These are phyloP conservation scores for Lepidium africanum DNA, from an alignment of 345 rosid genomes.

Conservation along the genomic window DNA sequence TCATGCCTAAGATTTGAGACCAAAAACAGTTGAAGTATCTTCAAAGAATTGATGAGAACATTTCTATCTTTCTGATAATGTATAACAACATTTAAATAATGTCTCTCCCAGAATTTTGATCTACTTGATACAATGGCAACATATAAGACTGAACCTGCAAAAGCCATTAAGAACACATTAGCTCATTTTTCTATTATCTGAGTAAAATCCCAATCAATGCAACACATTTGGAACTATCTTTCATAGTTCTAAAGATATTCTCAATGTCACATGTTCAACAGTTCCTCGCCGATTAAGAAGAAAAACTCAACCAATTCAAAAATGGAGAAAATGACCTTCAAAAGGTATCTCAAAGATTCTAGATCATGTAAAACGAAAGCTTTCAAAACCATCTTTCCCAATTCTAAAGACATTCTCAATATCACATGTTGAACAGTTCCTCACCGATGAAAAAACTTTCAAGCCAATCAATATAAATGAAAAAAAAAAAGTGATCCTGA, in stretches of 20 bases:
- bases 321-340: background rate
- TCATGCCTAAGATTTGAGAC: conserved; percentile 13
- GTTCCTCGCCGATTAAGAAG: background rate
- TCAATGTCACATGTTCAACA: background rate
- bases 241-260: background rate
- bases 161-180: background rate
- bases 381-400: background rate
- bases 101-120: conserved; percentile 20
- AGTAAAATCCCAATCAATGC: background rate
- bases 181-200: background rate
- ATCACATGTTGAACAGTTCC: background rate
- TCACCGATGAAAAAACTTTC: background rate
- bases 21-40: conserved; percentile 20
- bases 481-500: background rate
- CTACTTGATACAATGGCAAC: conserved; percentile 18
- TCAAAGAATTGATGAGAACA: conserved; percentile 24
- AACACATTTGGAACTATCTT: background rate
- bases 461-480: background rate
- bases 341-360: background rate
- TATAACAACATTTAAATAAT: conserved; percentile 20
- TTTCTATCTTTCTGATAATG: conserved; percentile 9
- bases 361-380: too few species aligned
- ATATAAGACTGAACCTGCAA: conserved; percentile 7
- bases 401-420: background rate
- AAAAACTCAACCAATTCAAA: background rate